These are phyloP conservation scores for Litsea cubeba DNA, from an alignment of 164 flowering plant species.

Conservation along the genomic window DNA sequence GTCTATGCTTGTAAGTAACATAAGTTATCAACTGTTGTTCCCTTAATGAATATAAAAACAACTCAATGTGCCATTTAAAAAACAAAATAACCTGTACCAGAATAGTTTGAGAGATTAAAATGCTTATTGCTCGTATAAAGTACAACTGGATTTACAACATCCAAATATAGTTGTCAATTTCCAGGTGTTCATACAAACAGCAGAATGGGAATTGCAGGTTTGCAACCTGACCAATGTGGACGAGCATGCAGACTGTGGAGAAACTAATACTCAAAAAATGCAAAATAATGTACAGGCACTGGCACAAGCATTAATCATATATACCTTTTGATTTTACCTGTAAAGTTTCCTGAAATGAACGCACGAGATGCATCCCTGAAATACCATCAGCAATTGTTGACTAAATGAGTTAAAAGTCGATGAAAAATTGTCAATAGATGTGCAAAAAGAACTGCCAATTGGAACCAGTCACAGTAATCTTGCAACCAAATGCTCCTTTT, in stretches of 20 bases:
- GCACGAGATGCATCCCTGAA: slow-evolving; percentile 93
- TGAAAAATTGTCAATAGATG: background rate
- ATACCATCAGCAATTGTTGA: slow-evolving; percentile 4
- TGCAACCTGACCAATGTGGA: too few relatives aligned
- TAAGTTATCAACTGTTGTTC: background rate
- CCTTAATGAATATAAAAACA: background rate
- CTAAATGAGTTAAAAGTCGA: background rate
- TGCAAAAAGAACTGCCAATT: background rate
- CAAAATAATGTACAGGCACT: background rate
- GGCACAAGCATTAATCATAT: background rate
- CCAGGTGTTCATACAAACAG: too few relatives aligned
- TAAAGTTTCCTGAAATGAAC: slow-evolving; percentile 89
- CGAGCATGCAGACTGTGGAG: too few relatives aligned
- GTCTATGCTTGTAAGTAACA: background rate
- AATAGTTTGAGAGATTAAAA: too few relatives aligned
- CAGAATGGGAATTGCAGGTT: too few relatives aligned
- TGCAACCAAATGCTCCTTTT: too few relatives aligned
- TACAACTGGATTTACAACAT: too few relatives aligned
- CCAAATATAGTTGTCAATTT: too few relatives aligned
- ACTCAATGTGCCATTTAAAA: background rate
- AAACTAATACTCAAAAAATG: background rate
- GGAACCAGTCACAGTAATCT: too few relatives aligned
- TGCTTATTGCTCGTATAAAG: background rate
- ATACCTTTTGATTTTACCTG: slow-evolving; percentile 40
- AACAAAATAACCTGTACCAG: background rate